Percentiles rank a stretch among this genome's conserved stretches.
Evolutionary conservation across 352 stramenopile species (phyloP).

Genomic region (Phytophthora multivora): DNA sequence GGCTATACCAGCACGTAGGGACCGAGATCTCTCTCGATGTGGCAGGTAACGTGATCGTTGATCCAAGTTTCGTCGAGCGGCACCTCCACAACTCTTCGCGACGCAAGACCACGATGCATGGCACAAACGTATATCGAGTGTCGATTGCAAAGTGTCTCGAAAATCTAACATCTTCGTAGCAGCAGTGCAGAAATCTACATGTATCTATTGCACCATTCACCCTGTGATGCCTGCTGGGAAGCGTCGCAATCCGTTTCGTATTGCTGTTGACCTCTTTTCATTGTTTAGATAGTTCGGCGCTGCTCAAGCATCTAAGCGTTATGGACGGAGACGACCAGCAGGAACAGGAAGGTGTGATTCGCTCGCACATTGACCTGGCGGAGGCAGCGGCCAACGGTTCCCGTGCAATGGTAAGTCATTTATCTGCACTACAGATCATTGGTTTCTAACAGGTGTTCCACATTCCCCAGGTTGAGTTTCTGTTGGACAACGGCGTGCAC

Average conservation of each 20-base stretch:
- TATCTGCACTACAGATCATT: neutral
- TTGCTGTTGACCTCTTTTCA: neutral
- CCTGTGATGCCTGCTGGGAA: slow-evolving; percentile 2
- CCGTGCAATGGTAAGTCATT: slow-evolving; percentile 50
- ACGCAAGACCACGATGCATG: slow-evolving; percentile 67
- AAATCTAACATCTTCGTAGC: slow-evolving; percentile 43
- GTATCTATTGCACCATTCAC: slow-evolving; percentile 14
- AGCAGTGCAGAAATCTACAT: neutral
- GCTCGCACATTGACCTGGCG: slow-evolving; percentile 66
- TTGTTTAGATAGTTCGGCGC: slow-evolving; percentile 3
- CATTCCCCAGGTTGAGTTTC: slow-evolving; percentile 53
- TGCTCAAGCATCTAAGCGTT: slow-evolving; percentile 14
- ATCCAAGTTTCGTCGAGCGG: slow-evolving; percentile 82
- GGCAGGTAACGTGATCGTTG: slow-evolving; percentile 80
- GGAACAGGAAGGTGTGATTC: slow-evolving; percentile 50
- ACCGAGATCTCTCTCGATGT: slow-evolving; percentile 73
- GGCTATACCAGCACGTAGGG: slow-evolving; percentile 77
- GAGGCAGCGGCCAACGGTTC: slow-evolving; percentile 68
- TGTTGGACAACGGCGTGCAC: slow-evolving; percentile 56
- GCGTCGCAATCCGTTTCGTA: slow-evolving; percentile 29
- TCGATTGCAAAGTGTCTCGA: slow-evolving; percentile 71
- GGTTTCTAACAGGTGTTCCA: too few relatives aligned
- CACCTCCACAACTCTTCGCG: slow-evolving; percentile 73
- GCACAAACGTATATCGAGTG: slow-evolving; percentile 65
- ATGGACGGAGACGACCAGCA: slow-evolving; percentile 40